Evolutionary conservation across 371 early-diverging fungal species (phyloP), one percentile per base, ranked within the genome.

Genomic region (Funneliformis caledonium): DNA sequence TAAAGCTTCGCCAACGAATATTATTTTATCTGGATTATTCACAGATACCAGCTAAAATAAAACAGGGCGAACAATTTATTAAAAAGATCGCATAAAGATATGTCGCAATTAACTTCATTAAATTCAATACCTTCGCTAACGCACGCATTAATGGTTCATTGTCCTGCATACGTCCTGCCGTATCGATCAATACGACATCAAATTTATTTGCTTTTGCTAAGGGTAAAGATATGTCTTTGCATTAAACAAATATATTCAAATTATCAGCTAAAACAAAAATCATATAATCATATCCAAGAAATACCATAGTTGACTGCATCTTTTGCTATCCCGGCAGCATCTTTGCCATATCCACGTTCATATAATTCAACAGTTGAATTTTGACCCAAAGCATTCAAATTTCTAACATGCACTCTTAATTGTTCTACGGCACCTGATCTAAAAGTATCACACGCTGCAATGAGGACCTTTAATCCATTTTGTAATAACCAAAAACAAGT

Each of bases 361-460:
- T 95, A 99, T 59, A 99, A 86, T 70, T 97, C 97, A 11, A 99
- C 96, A 48, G 85, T 81, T 0, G 91, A 91, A 16, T 88, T 87
- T 81, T 94, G 92, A n/a, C 92, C 93, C 69, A 97, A 88, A 11
- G 93, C 92, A 56, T 91, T 88, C 80, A 99, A 86, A 83, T 98
- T 97, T 48, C 96, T 90, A 6, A 92, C 98, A 85, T 99, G 99
- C 4, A 97, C 97, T 48, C 95, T 91, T 10, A 99, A 87, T 85
- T 99, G 99, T 85, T 99, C 99, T 45, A 99, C 98, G 9, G 99
- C 99, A 67, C 99, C 99, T 50, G 96, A 95, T 81, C 99, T 93
- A 89, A 99, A 99, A 7, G 99, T 99, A 88, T 99, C 99, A 85
- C 99, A 98, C 4, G 99, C 99, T 22, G 99, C 99, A 84, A 99